Conservation (phyloP, 2,329 filamentous ascomycete genomes). For the Nemania diffusa region DNA sequence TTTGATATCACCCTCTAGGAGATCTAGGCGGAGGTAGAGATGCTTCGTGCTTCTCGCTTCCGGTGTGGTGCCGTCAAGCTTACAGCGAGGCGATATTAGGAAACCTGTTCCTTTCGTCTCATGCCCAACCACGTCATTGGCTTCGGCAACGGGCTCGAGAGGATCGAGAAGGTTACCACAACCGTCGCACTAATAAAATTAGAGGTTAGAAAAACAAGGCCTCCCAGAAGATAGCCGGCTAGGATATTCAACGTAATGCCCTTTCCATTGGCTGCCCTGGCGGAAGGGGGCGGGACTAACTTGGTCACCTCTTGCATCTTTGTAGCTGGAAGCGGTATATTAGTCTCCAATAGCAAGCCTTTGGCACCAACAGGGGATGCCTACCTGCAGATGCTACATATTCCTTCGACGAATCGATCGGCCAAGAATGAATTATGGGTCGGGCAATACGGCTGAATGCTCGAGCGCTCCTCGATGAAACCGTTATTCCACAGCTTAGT, state of each 20-base stretch:
- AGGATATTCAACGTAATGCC: neutral
- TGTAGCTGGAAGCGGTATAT: conserved; percentile 2
- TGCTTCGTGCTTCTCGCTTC: conserved; percentile 87
- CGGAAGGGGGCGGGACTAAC: conserved; percentile 14
- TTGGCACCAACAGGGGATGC: neutral
- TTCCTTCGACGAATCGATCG: conserved; percentile 70
- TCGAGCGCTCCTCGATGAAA: conserved; percentile 85
- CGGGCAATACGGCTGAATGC: conserved; percentile 91
- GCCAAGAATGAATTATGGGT: conserved; percentile 80
- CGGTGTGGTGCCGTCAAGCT: conserved; percentile 85
- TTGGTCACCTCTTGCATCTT: conserved; percentile 63
- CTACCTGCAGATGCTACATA: conserved; percentile 70
- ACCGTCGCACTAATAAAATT: conserved; percentile 65
- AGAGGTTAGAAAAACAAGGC: neutral
- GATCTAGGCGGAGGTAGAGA: conserved; percentile 87
- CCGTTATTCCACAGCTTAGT: conserved; percentile 87
- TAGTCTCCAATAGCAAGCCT: neutral
- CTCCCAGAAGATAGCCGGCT: neutral
- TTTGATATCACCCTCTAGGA: conserved; percentile 79
- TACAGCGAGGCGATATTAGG: conserved; percentile 68
- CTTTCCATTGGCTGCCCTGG: neutral
- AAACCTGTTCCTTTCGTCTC: conserved; percentile 54
- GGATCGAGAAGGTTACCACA: conserved; percentile 79
- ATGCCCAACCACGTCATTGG: conserved; percentile 44
- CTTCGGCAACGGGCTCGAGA: conserved; percentile 62